Base-by-base conservation (phyloP, 208 protist species). In the Angomonas deanei region DNA sequence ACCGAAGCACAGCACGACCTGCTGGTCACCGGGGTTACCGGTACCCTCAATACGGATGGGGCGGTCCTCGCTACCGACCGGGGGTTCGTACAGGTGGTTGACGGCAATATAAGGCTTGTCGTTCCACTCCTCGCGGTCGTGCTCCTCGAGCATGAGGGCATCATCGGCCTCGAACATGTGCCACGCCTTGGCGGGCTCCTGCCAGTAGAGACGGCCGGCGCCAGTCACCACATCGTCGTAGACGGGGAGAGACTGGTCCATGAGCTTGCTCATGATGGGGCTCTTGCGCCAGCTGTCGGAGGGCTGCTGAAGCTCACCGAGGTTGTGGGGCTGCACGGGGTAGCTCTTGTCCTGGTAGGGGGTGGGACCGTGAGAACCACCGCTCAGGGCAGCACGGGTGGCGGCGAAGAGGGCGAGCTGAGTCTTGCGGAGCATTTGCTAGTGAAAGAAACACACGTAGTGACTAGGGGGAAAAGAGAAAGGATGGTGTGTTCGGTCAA, bases 91-190 rank as follows among this genome's bases (percentile, higher is more conserved):
- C 33, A 94, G 79, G 66, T 94, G 88, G 68, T 94, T 94, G 19
- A 94, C 88, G 10, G 88, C 84, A 63, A 91, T 66, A 60, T 94
- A 94, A 30, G 88, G 88, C 47, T 77, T 70, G 46, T 94, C 88
- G 68, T 94, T 94, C 84, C 85, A 94, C 82, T 94, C 88, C 66
- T 94, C 88, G 56, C 82, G 84, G 65, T 94, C 88, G 69, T 94
- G 88, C 75, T 94, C 88, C 83, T 94, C 88, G 32, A 94, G 74
- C 75, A 92, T 89, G 62, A 94, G 79, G 49, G 84, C 91, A 69
- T 94, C 88, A 72, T 94, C 88, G 39, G 83, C 85, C 68, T 92
- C 85, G 61, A 92, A 91, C 34, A 88, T 64, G 75, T 94, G 86
- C 83, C 86, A 92, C 57, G 75, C 76, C 68, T 84, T 84, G 36